These are phyloP conservation scores for Globisporangium spinosum DNA, from an alignment of 352 stramenopile genomes.

Conservation along the genomic window DNA sequence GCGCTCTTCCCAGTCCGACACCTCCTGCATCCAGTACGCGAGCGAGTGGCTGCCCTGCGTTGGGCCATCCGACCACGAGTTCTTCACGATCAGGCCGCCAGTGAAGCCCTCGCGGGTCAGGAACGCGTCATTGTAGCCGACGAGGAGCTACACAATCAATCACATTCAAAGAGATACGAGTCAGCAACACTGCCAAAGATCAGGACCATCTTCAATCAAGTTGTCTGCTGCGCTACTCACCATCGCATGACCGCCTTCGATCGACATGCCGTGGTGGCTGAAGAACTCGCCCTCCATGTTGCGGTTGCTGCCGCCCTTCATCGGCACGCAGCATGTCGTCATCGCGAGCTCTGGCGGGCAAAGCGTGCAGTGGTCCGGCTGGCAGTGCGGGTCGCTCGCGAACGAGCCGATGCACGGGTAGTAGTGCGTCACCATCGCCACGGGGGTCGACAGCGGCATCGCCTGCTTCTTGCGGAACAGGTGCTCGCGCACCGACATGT, in stretches of 20 bases:
- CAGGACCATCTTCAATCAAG: no score
- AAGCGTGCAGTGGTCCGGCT: constrained; percentile 56
- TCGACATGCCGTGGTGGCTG: constrained; percentile 73
- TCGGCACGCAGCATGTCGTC: constrained; percentile 74
- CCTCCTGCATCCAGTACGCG: constrained; percentile 78
- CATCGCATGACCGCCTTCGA: constrained; percentile 78
- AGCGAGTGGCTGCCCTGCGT: constrained; percentile 71
- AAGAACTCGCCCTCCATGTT: constrained; percentile 88
- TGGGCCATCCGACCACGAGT: constrained; percentile 66
- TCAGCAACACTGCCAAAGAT: background rate
- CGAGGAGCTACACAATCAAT: constrained; percentile 43
- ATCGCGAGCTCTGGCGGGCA: constrained; percentile 72
- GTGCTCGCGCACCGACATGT: constrained; percentile 73
- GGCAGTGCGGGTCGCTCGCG: constrained; percentile 52
- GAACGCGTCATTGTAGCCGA: constrained; percentile 79
- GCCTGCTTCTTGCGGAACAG: constrained; percentile 71
- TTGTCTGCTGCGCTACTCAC: constrained; percentile 23
- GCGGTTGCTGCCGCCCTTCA: constrained; percentile 61
- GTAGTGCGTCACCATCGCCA: constrained; percentile 77
- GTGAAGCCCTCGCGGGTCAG: constrained; percentile 71
- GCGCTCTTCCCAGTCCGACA: constrained; percentile 80
- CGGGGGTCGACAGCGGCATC: constrained; percentile 71
- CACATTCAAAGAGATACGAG: background rate
- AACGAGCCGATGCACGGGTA: constrained; percentile 73
- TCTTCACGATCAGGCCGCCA: constrained; percentile 74